Base-by-base conservation (phyloP, 805 yeast species). In the Wickerhamiella domercqiae region DNA sequence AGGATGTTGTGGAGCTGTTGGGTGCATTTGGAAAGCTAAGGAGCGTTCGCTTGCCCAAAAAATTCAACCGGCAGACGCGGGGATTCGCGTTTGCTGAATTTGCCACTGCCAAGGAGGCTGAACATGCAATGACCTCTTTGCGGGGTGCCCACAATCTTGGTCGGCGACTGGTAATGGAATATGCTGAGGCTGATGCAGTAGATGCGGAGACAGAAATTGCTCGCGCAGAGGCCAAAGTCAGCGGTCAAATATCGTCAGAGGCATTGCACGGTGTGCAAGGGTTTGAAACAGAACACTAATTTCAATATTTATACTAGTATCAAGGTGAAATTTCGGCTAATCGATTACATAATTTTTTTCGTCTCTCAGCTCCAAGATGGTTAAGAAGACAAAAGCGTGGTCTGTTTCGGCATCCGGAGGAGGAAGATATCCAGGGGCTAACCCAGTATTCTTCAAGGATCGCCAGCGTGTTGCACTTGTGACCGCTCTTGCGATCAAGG, bases 51-150 rank as follows among this genome's bases (percentile, higher is more conserved):
- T 87, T 90, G 35, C 98, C 98, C 22, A 79, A 80, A 71, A 90
- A 90, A 57, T 86, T 87, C 63, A 93, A 90, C 67, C 80, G 78
- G 54, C 70, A 83, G 26, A 93, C 96, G 9, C 75, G 98, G 56
- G 98, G 98, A 55, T 90, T 90, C 65, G 98, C 97, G 0, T 90
- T 90, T 57, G 94, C 93, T 33, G 98, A 90, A 60, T 90, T 79
- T 54, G 64, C 79, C 7, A 63, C 90, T 29, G 68, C 81, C 17
- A 75, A 82, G 56, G 98, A 90, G 59, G 96, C 98, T 1, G 94
- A 79, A 55, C 73, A 67, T 53, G 98, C 97, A 11, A 79, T 90
- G 87, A 76, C 78, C 49, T 87, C 86, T 55, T 69, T 90, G 46
- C 79, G 77, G 55, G 98, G 98, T 43, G 95, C 93, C 2, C 98